These are phyloP conservation scores for Erythrobasidium hasegawianum DNA, from an alignment of 1,284 basidiomycete species.

Conservation along the genomic window DNA sequence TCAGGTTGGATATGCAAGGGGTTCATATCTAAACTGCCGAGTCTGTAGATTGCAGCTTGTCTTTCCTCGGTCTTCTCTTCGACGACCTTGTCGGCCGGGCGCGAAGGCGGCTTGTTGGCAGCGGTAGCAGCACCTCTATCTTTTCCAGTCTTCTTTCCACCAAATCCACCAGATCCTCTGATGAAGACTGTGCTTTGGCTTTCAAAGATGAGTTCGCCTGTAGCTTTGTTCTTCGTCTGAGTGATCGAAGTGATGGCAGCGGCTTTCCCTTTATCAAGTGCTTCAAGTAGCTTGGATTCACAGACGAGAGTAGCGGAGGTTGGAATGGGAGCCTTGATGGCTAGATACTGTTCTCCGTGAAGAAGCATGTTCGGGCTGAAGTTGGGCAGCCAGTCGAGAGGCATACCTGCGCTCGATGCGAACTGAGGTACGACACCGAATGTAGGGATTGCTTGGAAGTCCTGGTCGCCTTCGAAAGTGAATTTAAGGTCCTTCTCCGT, in stretches of 20 bases:
- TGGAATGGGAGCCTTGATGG: constrained; percentile 82
- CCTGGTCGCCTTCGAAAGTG: constrained; percentile 83
- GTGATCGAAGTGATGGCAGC: constrained; percentile 76
- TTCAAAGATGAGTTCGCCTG: constrained; percentile 81
- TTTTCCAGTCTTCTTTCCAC: constrained; percentile 78
- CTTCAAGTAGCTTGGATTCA: constrained; percentile 67
- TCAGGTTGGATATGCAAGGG: constrained; percentile 67
- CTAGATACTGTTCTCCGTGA: constrained; percentile 94
- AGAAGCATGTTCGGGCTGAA: constrained; percentile 95
- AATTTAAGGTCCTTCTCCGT: constrained; percentile 87
- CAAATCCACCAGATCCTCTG: constrained; percentile 91
- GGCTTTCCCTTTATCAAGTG: constrained; percentile 81
- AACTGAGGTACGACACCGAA: constrained; percentile 98
- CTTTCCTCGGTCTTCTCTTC: constrained; percentile 76
- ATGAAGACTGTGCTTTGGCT: constrained; percentile 90
- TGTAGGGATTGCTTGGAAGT: constrained; percentile 82
- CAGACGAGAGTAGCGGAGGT: constrained; percentile 79
- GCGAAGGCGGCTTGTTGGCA: constrained; percentile 73
- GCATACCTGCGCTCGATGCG: constrained; percentile 59
- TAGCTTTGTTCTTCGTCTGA: constrained; percentile 71
- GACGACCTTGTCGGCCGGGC: constrained; percentile 74
- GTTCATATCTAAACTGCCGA: constrained; percentile 79
- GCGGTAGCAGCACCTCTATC: constrained; percentile 92
- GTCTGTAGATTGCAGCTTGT: constrained; percentile 88
- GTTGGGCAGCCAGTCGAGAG: constrained; percentile 85